Evolutionary conservation across 2,329 filamentous ascomycete genomes (phyloP), one percentile per base, ranked within the genome.

Genomic region (Aschersonia sp.): DNA sequence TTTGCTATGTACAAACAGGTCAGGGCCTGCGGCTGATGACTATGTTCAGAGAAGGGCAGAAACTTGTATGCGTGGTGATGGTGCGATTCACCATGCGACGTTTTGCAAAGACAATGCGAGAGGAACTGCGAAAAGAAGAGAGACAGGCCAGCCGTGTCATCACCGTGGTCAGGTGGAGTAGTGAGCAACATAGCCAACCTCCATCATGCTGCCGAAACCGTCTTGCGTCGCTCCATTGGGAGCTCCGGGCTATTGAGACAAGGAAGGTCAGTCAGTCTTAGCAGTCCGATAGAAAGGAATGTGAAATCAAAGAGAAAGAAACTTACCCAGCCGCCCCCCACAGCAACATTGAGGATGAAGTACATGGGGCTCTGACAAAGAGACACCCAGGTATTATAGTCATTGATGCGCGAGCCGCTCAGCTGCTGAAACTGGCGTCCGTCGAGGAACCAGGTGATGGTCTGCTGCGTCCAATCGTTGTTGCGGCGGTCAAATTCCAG

Each of bases 331-430:
- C 68, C 61, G 30, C 75, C 75, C 8, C 75, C 75, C 32, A 78
- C 68, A 43, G 75, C 74, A 5, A 78, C 62, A 50, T 79, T 78
- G 46, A 79, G 58, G 47, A 78, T 68, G 45, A 78, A 57, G 53
- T 68, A 76, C 56, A 75, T 54, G 2, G 73, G 68, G 47, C 62
- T 69, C 52, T 76, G 69, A 22, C 71, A 71, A 14, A 78, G 58
- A 4, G 66, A 62, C 4, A 58, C 64, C 75, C 75, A 79, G n/a
- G 69, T 61, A 1, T 56, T 58, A 48, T 65, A 57, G 49, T 74
- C 66, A 40, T 62, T 64, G 49, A 78, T 65, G 30, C 66, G 58
- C 0, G 59, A 55, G 0, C 73, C 75, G 2, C 60, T 64, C 29
- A 78, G 56, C 22, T 63, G 63, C 46, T 68, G 61, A 53, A 66